Base-by-base conservation (phyloP, 352 stramenopile species). In the Pythium rishiriense region DNA sequence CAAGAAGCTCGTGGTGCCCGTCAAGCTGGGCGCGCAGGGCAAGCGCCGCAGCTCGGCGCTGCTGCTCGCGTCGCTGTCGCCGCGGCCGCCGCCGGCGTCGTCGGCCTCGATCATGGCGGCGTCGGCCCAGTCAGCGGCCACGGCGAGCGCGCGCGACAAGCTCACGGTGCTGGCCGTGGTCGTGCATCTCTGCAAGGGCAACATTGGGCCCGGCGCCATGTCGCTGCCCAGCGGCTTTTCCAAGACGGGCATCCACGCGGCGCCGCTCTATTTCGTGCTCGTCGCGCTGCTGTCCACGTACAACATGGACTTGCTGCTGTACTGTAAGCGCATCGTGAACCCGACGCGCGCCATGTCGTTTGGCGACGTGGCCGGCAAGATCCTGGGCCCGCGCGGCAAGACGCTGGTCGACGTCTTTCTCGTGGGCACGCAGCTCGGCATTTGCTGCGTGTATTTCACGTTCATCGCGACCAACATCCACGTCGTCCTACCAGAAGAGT, bases 371-470 rank as follows among this genome's bases (percentile, higher is more conserved):
- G 82, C 77, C 0, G 58, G 67, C 48, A 76, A 88, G 47, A 83
- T 91, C 46, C 33, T 93, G 22, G 82, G 84, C 0, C 74, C 62
- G 11, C 72, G 71, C 9, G 84, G 84, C 61, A 91, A 93, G 48
- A 28, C 78, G 45, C 69, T 90, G 17, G 88, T 93, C 58, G 81
- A 93, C 66, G 72, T 91, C 12, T 91, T 93, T 61, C 73, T 93
- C 24, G 82, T 93, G 21, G 82, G 79, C 49, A 91, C 81, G 26
- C 84, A 93, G 56, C 63, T 91, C 28, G 83, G 82, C 60, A 91
- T 91, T 68, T 93, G 84, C 70, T 93, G 84, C 35, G 82, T 93
- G 33, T 93, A 91, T 64, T 93, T 93, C 57, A 90, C 84, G 5
- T 90, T 93, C 46, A 76, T 93, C n/a, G 84, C 82, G 12, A 91